Conservation (phyloP, 805 yeast species). For the Candida pseudoglaebosa region DNA sequence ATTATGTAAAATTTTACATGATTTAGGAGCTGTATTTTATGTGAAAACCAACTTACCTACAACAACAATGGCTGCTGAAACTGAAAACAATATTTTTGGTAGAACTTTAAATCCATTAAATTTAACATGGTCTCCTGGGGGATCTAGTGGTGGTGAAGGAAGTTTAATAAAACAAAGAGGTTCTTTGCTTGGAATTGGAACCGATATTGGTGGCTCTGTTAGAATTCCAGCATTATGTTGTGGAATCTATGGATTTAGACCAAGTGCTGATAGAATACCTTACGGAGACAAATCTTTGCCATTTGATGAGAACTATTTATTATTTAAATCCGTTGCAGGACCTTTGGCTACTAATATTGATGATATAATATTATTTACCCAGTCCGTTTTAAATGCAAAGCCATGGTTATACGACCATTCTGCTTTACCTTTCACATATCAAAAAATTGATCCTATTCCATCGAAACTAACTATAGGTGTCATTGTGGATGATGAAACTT, state of each 20-base stretch:
- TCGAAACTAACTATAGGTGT: conserved; percentile 42
- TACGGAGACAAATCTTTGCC: conserved; percentile 24
- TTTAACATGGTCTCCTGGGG: conserved; percentile 42
- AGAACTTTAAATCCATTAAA: conserved; percentile 46
- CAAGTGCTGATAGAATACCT: conserved; percentile 42
- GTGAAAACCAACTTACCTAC: conserved; percentile 53
- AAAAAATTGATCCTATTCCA: conserved; percentile 24
- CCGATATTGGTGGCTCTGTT: conserved; percentile 52
- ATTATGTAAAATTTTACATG: conserved; percentile 28
- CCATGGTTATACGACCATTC: conserved; percentile 51
- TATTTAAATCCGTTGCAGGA: conserved; percentile 44
- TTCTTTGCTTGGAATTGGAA: conserved; percentile 51
- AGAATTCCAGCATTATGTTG: conserved; percentile 45
- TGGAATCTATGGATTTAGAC: conserved; percentile 40
- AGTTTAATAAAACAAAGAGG: conserved; percentile 43
- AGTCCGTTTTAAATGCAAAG: conserved; percentile 32
- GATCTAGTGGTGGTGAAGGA: conserved; percentile 54
- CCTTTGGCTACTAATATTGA: conserved; percentile 41
- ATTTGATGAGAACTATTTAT: conserved; percentile 23
- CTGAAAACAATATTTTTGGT: conserved; percentile 43
- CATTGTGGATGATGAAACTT: conserved; percentile 37
- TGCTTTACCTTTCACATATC: conserved; percentile 41
- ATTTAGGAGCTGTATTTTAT: conserved; percentile 51
- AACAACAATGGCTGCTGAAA: conserved; percentile 48
- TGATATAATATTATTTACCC: conserved; percentile 35